These are phyloP conservation scores for Fraxinus ornus DNA, from an alignment of 305 asterid genomes.

Conservation along the genomic window DNA sequence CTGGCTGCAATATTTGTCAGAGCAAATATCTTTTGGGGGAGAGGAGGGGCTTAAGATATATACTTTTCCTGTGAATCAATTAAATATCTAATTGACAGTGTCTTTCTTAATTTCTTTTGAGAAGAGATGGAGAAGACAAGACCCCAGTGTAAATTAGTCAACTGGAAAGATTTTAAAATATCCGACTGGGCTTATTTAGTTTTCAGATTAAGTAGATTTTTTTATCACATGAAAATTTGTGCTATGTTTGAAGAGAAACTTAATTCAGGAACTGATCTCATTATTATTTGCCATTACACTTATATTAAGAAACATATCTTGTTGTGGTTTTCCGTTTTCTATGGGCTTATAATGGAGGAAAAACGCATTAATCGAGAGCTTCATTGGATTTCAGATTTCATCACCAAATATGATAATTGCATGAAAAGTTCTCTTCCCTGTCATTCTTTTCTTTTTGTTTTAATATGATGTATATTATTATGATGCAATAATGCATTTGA, in stretches of 20 bases:
- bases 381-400: neutral
- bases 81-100: neutral
- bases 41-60: neutral
- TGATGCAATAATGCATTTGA: neutral
- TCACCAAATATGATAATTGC: neutral
- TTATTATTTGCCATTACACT: neutral
- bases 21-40: neutral
- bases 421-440: neutral
- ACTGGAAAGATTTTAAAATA: neutral
- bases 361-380: neutral
- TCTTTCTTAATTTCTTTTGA: neutral
- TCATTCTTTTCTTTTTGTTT: neutral
- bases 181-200: neutral
- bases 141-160: neutral
- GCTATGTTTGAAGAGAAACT: neutral
- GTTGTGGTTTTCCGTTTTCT: neutral
- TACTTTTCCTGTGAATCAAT: neutral
- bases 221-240: neutral
- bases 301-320: constrained; percentile 1
- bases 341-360: neutral
- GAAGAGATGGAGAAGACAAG: neutral
- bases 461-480: neutral
- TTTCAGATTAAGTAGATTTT: neutral
- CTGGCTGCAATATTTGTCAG: neutral
- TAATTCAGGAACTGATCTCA: neutral